These are phyloP conservation scores for Cystofilobasidium capitatum DNA, from an alignment of 768 basidiomycete genomes.

Conservation along the genomic window DNA sequence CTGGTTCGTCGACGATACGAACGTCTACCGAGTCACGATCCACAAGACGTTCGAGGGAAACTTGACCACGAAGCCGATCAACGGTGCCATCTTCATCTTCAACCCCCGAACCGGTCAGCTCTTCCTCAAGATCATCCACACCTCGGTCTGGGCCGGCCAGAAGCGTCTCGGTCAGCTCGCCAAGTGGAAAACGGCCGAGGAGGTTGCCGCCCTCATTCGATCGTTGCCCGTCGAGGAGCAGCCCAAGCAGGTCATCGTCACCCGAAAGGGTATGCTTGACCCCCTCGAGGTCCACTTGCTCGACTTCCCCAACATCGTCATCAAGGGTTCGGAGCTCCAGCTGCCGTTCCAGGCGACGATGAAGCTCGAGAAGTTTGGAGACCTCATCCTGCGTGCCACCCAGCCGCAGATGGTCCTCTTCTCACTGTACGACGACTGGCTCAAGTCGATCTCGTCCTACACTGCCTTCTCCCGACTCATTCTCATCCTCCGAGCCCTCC, in stretches of 20 bases:
- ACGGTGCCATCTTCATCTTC: constrained; percentile 67
- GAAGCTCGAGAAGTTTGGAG: constrained; percentile 99
- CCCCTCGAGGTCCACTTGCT: constrained; percentile 91
- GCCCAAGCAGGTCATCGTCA: constrained; percentile 98
- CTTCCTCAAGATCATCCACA: constrained; percentile 98
- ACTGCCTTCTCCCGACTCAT: constrained; percentile 98
- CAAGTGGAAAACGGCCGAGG: constrained; percentile 99
- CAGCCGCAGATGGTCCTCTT: constrained; percentile 99
- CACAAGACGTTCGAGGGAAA: constrained; percentile 99
- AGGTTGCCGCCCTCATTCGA: constrained; percentile 94
- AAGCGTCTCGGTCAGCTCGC: constrained; percentile 99
- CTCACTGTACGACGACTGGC: constrained; percentile 98
- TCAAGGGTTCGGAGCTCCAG: constrained; percentile 96
- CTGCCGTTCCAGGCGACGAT: constrained; percentile 92
- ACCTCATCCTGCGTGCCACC: constrained; percentile 89
- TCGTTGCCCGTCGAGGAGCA: constrained; percentile 99
- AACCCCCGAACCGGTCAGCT: constrained; percentile 97
- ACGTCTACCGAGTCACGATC: constrained; percentile 87
- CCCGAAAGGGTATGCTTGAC: constrained; percentile 97
- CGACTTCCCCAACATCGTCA: constrained; percentile 99
- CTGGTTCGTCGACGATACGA: constrained; percentile 99
- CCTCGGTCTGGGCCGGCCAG: constrained; percentile 99
- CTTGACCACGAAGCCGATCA: constrained; percentile 98
- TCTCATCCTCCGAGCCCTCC: constrained; percentile 87
- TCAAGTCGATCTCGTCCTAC: constrained; percentile 97